Percentiles rank a stretch among this genome's conserved stretches.
Conservation (phyloP, 2,329 filamentous ascomycete species). For the Clonostachys rosea region DNA sequence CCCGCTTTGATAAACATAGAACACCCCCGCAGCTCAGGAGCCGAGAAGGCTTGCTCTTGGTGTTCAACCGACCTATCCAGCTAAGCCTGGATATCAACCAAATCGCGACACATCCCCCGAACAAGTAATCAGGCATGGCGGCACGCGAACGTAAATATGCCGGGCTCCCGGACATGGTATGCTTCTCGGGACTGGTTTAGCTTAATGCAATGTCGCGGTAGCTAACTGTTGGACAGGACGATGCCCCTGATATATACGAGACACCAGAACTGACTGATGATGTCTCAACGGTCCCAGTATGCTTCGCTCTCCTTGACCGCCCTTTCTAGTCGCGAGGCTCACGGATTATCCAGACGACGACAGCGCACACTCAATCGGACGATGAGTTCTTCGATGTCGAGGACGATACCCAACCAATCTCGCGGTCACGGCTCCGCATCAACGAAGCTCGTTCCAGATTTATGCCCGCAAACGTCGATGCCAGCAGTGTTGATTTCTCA, state of each 20-base stretch:
- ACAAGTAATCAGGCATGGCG: constrained; percentile 16
- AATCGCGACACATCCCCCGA: constrained; percentile 30
- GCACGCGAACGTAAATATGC: constrained; percentile 79
- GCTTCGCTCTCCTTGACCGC: constrained; percentile 12
- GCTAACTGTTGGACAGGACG: constrained; percentile 55
- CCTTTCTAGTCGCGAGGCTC: neutral
- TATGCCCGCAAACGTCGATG: constrained; percentile 68
- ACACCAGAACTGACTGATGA: constrained; percentile 91
- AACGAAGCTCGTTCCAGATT: constrained; percentile 79
- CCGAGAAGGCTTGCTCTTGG: too few relatives aligned
- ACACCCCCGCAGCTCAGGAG: too few relatives aligned
- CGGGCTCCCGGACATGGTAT: constrained; percentile 72
- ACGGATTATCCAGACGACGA: constrained; percentile 37
- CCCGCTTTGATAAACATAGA: too few relatives aligned
- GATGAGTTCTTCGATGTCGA: constrained; percentile 60
- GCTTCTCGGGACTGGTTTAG: constrained; percentile 5
- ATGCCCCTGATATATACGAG: constrained; percentile 92
- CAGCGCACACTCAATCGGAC: constrained; percentile 53
- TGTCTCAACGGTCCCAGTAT: constrained; percentile 76
- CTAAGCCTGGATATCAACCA: too few relatives aligned
- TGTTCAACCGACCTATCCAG: too few relatives aligned
- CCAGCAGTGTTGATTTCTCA: constrained; percentile 79
- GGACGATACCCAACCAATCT: constrained; percentile 64
- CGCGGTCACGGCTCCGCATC: constrained; percentile 70
- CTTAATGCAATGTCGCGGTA: constrained; percentile 7